phyloP scores from a whole-genome alignment of 805 yeast species.

The Wickerhamomyces chaumierensis region DNA sequence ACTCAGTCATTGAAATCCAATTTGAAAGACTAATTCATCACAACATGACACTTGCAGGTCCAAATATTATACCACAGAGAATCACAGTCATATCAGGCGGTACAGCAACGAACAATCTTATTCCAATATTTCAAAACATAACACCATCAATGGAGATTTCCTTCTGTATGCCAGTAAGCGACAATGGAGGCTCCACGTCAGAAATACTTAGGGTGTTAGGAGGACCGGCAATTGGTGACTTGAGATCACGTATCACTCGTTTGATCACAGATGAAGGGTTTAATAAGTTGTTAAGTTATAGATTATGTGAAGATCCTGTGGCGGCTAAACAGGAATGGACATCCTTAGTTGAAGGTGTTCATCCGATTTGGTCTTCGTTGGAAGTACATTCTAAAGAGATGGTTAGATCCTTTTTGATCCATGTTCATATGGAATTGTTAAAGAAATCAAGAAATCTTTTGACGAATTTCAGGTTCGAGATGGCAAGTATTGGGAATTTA shows the following conservation, averaged over 20 bases:
- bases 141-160: conserved; percentile 28
- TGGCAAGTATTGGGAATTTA: conserved; percentile 79
- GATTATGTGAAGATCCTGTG: conserved; percentile 36
- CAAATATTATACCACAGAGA: too few relatives aligned
- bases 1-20: too few relatives aligned
- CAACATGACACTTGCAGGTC: too few relatives aligned
- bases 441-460: conserved; percentile 48
- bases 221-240: conserved; percentile 93
- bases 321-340: conserved; percentile 68
- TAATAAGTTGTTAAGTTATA: conserved; percentile 28
- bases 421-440: conserved; percentile 65
- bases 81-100: conserved; percentile 57
- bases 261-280: conserved; percentile 45
- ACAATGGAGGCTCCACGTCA: conserved; percentile 92
- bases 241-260: conserved; percentile 70
- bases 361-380: conserved; percentile 52
- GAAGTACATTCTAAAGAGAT: conserved; percentile 55
- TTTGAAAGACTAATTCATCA: too few relatives aligned
- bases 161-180: conserved; percentile 75
- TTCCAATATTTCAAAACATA: conserved; percentile 40
- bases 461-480: conserved; percentile 56
- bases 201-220: conserved; percentile 80
- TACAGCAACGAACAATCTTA: conserved; percentile 76
- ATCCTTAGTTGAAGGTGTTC: conserved; percentile 68
- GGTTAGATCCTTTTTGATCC: conserved; percentile 64